A percentile compares a stretch with the other conserved stretches of the same genome.
Evolutionary conservation across 1,284 basidiomycete genomes (phyloP).

Genomic region (Athelia sp.): DNA sequence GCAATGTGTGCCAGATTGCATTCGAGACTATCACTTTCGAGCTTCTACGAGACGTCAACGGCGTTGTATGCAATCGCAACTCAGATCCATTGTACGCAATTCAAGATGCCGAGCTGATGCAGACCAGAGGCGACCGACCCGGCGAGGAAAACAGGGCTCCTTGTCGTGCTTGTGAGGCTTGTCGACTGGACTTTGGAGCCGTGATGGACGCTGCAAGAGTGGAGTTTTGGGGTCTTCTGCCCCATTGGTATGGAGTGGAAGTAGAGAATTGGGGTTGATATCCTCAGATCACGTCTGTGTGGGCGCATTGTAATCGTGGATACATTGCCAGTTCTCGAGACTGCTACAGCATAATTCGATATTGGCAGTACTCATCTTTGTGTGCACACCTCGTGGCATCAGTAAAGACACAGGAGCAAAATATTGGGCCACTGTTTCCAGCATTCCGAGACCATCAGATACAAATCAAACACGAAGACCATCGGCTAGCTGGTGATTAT

Average conservation of each 20-base stretch:
- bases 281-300: too few relatives aligned
- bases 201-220: slow-evolving; percentile 52
- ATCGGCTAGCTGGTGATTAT: too few relatives aligned
- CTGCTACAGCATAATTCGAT: too few relatives aligned
- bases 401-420: too few relatives aligned
- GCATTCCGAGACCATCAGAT: too few relatives aligned
- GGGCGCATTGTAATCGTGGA: too few relatives aligned
- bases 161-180: slow-evolving; percentile 60
- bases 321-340: too few relatives aligned
- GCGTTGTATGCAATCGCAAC: slow-evolving; percentile 57
- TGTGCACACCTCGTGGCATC: too few relatives aligned
- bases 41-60: slow-evolving; percentile 64
- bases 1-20: slow-evolving; percentile 57
- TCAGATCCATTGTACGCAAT: slow-evolving; percentile 68
- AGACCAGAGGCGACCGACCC: slow-evolving; percentile 41
- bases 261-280: slow-evolving; percentile 44
- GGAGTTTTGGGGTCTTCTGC: slow-evolving; percentile 60
- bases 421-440: too few relatives aligned
- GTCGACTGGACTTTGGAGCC: slow-evolving; percentile 52
- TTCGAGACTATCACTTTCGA: slow-evolving; percentile 70
- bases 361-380: too few relatives aligned
- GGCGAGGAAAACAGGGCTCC: slow-evolving; percentile 34
- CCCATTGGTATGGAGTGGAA: slow-evolving; percentile 61
- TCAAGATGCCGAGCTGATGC: slow-evolving; percentile 58
- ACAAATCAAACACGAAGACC: too few relatives aligned